These are phyloP conservation scores for Boletus barrowsii DNA, from an alignment of 768 basidiomycete genomes.

Conservation along the genomic window DNA sequence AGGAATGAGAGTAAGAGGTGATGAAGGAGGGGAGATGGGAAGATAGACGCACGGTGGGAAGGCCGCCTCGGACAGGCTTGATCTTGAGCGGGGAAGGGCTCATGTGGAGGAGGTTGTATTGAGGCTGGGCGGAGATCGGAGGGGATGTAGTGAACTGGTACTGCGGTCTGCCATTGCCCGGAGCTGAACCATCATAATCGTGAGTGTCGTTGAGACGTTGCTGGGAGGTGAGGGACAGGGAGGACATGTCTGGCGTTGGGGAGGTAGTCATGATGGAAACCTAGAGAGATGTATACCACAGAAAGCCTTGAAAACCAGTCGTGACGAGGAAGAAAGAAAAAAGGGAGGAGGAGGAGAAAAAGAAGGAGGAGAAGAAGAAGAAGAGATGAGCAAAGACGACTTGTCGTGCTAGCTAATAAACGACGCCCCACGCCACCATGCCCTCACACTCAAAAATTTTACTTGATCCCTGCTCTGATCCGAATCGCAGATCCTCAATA, in stretches of 20 bases:
- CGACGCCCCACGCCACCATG: constrained; percentile 35
- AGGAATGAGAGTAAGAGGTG: constrained; percentile 21
- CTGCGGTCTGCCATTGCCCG: constrained; percentile 49
- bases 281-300: constrained; percentile 3
- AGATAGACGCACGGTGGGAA: constrained; percentile 63
- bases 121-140: constrained; percentile 52
- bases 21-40: constrained; percentile 18
- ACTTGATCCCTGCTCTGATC: background rate
- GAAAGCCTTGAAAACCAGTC: constrained; percentile 26
- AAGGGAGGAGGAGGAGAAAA: constrained; percentile 13
- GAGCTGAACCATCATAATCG: constrained; percentile 68
- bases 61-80: constrained; percentile 62
- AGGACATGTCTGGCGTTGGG: constrained; percentile 73
- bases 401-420: background rate
- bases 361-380: background rate
- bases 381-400: background rate
- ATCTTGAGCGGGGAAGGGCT: constrained; percentile 71
- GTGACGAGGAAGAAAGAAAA: constrained; percentile 29
- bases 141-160: constrained; percentile 70
- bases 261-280: constrained; percentile 68
- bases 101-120: constrained; percentile 51
- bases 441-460: constrained; percentile 16
- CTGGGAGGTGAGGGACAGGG: constrained; percentile 68
- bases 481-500: constrained; percentile 8
- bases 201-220: constrained; percentile 86